phyloP scores from a whole-genome alignment of 352 stramenopile species.

The Thraustotheca clavata region DNA sequence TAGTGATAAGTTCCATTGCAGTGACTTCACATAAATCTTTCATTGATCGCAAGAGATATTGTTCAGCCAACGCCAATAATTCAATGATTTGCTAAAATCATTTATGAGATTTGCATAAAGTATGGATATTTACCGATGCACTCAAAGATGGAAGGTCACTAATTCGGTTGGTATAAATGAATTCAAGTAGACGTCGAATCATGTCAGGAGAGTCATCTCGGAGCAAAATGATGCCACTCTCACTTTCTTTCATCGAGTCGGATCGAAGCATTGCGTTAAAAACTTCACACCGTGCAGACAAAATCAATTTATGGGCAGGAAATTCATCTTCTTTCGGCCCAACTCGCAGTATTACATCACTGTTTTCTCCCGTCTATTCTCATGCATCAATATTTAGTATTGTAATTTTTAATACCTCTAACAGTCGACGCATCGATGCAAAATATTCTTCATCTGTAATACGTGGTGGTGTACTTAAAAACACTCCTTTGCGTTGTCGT shows the following conservation, averaged over 20 bases:
- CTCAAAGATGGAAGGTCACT: slow-evolving; percentile 65
- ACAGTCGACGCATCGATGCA: slow-evolving; percentile 59
- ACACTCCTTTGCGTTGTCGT: slow-evolving; percentile 36
- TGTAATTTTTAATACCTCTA: slow-evolving; percentile 30
- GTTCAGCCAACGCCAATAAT: slow-evolving; percentile 65
- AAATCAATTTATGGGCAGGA: slow-evolving; percentile 55
- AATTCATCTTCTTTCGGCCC: slow-evolving; percentile 52
- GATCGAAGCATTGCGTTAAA: slow-evolving; percentile 66
- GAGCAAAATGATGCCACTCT: slow-evolving; percentile 71
- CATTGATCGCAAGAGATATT: slow-evolving; percentile 66
- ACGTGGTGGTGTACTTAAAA: slow-evolving; percentile 34
- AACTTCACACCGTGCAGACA: slow-evolving; percentile 82
- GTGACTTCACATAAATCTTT: slow-evolving; percentile 74
- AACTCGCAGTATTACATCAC: slow-evolving; percentile 66
- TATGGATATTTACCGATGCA: slow-evolving; percentile 41
- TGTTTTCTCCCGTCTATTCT: slow-evolving; percentile 43
- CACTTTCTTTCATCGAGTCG: slow-evolving; percentile 65
- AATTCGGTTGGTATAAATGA: slow-evolving; percentile 88
- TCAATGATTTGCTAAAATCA: slow-evolving; percentile 72
- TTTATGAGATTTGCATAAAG: background rate
- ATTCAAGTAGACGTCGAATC: slow-evolving; percentile 88
- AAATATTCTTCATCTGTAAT: slow-evolving; percentile 72
- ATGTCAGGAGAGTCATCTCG: slow-evolving; percentile 72
- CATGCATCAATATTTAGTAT: background rate
- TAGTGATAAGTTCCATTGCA: slow-evolving; percentile 53